Evolutionary conservation across 1,284 basidiomycete species (phyloP), one percentile per base, ranked within the genome.

Genomic region (Xerocomus nothofagi): DNA sequence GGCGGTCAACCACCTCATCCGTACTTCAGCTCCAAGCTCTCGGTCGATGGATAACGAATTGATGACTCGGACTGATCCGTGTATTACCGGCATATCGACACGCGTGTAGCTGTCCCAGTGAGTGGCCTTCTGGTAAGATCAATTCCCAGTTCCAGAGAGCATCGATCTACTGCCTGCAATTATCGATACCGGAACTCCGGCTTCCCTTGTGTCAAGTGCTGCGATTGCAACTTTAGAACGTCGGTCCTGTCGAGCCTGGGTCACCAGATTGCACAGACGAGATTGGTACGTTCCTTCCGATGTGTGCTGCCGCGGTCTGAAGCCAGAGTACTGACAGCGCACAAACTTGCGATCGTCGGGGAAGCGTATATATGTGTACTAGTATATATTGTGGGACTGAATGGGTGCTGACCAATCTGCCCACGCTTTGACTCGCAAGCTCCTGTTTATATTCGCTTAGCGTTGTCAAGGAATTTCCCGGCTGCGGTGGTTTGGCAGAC

Each of bases 11-110:
- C 74, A 7, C n/a, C n/a, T n/a, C 47, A 59, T 14, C 56, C 68
- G 15, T 68, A 73, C 39, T 82, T 86, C 61, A 72, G 73, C 21
- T 80, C 87, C 69, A 78, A 78, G 58, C 71, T 86, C 33, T 65
- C 73, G 9, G 39, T 56, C 2, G 18, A 1, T 12, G 53, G 44
- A 27, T 72, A 75, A 76, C 18, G 73, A 80, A 57, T 71, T 87
- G 20, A 74, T 66, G 56, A 61, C 87, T 31, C 84, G 85, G n/a
- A n/a, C n/a, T n/a, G n/a, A n/a, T n/a, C n/a, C n/a, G n/a, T n/a
- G n/a, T n/a, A n/a, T n/a, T n/a, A n/a, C n/a, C 39, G 80, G 76
- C 9, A 62, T 64, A 32, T 4, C 0, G 72, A 73, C 21, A 51
- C 60, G 4, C 48, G 75, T 51, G 69, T 71, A 4, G 59, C 63